phyloP scores from a whole-genome alignment of 1,284 basidiomycete genomes.

The Cutaneotrichosporon arboriforme region DNA sequence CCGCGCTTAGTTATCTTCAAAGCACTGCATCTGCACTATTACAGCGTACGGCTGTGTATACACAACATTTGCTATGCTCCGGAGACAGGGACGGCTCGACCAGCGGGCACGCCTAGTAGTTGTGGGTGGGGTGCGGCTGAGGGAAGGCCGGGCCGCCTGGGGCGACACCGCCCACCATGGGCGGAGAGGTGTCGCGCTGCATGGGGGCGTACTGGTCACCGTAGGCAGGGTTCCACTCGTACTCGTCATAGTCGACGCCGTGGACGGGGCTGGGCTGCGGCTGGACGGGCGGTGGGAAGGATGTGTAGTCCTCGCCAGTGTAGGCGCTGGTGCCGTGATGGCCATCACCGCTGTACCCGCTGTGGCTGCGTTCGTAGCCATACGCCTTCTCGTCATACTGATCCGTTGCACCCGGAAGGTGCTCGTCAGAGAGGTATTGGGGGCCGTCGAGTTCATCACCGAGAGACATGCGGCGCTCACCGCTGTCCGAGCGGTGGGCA shows the following conservation, averaged over 20 bases:
- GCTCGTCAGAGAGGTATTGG: conserved; percentile 8
- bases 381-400: conserved; percentile 4
- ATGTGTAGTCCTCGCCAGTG: conserved; percentile 32
- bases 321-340: conserved; percentile 8
- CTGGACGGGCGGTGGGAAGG: conserved; percentile 30
- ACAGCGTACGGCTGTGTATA: not conserved
- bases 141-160: not conserved
- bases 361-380: not conserved
- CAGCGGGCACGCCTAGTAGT: not conserved
- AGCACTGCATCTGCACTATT: no score
- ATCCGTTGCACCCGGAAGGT: not conserved
- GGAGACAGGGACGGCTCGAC: not conserved
- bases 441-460: conserved; percentile 30
- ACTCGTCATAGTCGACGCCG: conserved; percentile 4
- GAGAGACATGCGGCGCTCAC: conserved; percentile 23
- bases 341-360: no score
- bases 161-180: not conserved
- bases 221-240: not conserved
- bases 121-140: not conserved
- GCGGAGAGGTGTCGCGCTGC: conserved; percentile 1
- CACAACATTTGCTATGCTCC: not conserved
- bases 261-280: conserved; percentile 19
- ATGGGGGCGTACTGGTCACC: conserved; percentile 2
- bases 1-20: no score
- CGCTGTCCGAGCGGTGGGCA: conserved; percentile 35